Percentiles rank a stretch among this genome's conserved stretches.
phyloP scores from a whole-genome alignment of 2,329 filamentous ascomycete species.

The Ascochyta koolunga region DNA sequence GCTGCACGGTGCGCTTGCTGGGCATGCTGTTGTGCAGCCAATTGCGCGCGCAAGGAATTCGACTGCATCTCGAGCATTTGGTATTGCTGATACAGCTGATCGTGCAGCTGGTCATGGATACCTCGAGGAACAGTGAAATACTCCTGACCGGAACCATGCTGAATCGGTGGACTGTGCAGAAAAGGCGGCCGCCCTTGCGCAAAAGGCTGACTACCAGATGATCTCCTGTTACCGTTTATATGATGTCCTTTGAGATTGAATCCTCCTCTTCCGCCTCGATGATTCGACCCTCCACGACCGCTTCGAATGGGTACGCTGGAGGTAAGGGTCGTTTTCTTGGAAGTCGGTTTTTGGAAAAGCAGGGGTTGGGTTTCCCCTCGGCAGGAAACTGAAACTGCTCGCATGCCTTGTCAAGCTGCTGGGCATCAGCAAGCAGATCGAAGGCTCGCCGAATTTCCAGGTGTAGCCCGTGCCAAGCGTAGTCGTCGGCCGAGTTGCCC shows the following conservation, averaged over 20 bases:
- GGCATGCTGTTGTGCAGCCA: conserved; percentile 45
- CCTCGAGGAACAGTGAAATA: conserved; percentile 52
- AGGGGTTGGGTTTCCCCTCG: conserved; percentile 66
- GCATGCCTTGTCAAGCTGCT: conserved; percentile 81
- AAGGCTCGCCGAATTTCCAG: conserved; percentile 88
- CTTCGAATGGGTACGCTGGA: conserved; percentile 56
- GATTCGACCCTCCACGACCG: conserved; percentile 52
- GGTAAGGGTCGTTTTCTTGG: conserved; percentile 62
- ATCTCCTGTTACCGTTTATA: conserved; percentile 53
- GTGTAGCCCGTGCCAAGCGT: conserved; percentile 89
- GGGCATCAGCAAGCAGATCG: conserved; percentile 73
- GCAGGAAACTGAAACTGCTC: conserved; percentile 88
- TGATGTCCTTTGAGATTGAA: conserved; percentile 58
- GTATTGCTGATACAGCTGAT: conserved; percentile 57
- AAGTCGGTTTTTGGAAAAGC: conserved; percentile 58
- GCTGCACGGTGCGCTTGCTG: conserved; percentile 49
- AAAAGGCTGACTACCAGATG: conserved; percentile 62
- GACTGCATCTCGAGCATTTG: conserved; percentile 54
- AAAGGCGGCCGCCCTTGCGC: conserved; percentile 47
- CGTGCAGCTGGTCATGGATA: conserved; percentile 53
- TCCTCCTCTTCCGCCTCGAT: conserved; percentile 54
- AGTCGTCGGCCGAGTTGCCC: conserved; percentile 95
- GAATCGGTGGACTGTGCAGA: conserved; percentile 52
- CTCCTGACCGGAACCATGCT: conserved; percentile 45
- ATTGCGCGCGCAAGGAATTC: conserved; percentile 44